These are phyloP conservation scores for Pestalotiopsis sp. DNA, from an alignment of 2,329 filamentous ascomycete genomes.

Conservation along the genomic window DNA sequence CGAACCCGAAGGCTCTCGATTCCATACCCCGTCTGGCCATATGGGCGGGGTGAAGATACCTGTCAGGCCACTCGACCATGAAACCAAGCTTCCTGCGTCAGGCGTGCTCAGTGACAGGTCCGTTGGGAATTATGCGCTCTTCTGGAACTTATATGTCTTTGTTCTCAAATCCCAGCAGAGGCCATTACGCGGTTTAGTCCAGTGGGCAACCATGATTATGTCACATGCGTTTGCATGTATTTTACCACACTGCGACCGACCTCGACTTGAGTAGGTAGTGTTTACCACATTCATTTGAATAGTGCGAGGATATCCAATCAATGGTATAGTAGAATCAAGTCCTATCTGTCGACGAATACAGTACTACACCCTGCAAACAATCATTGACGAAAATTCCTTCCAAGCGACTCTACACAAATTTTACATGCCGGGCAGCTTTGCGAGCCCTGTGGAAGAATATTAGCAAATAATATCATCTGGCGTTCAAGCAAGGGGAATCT, in stretches of 20 bases:
- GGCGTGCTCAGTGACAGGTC: neutral
- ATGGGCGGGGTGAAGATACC: neutral
- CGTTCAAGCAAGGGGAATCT: neutral
- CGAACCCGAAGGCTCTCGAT: neutral
- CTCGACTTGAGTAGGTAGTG: too few species aligned
- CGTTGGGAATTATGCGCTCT: too few species aligned
- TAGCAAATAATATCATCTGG: neutral
- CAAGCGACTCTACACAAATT: neutral
- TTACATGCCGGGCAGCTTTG: neutral
- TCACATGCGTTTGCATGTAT: too few species aligned
- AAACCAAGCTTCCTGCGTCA: neutral
- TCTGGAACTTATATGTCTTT: too few species aligned
- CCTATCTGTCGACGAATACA: neutral
- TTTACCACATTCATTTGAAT: too few species aligned
- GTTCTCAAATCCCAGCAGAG: too few species aligned
- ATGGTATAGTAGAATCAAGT: neutral
- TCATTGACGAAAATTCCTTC: neutral
- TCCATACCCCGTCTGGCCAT: neutral
- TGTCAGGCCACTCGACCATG: neutral
- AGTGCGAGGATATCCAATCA: too few species aligned
- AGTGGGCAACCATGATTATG: too few species aligned
- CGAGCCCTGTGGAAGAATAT: neutral
- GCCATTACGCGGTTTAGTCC: too few species aligned
- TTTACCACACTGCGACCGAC: too few species aligned
- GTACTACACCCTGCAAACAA: too few species aligned